Evolutionary conservation across 2,329 filamentous ascomycete species (phyloP).

Genomic region (Aquanectria penicillioides): DNA sequence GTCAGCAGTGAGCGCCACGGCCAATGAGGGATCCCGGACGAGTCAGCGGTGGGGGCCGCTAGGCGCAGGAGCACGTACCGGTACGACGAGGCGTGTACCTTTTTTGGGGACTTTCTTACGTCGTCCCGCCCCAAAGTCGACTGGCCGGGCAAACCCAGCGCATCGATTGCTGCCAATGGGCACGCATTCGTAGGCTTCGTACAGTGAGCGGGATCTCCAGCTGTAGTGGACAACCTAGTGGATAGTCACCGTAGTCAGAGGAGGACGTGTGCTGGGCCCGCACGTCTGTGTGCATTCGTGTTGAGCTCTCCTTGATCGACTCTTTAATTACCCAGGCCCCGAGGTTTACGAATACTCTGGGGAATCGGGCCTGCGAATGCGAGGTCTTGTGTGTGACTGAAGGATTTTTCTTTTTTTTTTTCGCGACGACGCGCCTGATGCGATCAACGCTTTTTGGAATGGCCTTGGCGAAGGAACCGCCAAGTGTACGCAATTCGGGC

Average conservation of each 20-base stretch:
- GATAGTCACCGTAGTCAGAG: background rate
- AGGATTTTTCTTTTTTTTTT: background rate
- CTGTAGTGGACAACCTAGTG: background rate
- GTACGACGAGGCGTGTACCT: slow-evolving; percentile 36
- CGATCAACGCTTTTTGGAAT: no score
- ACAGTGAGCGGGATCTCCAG: no score
- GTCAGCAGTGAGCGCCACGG: slow-evolving; percentile 45
- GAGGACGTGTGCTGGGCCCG: slow-evolving; percentile 8
- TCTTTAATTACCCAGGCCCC: slow-evolving; percentile 21
- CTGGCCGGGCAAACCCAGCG: background rate
- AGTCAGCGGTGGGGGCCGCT: slow-evolving; percentile 35
- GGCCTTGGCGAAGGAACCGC: slow-evolving; percentile 10
- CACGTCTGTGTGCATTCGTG: slow-evolving; percentile 12
- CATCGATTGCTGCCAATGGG: background rate
- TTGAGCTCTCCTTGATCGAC: slow-evolving; percentile 18
- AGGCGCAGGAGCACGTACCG: slow-evolving; percentile 40
- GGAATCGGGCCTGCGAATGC: background rate
- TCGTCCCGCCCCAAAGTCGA: background rate
- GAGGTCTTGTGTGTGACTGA: no score
- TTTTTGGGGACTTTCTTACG: slow-evolving; percentile 15
- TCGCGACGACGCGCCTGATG: slow-evolving; percentile 6
- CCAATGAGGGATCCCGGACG: slow-evolving; percentile 42
- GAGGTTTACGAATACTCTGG: slow-evolving; percentile 19
- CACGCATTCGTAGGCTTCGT: background rate
- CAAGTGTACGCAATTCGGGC: slow-evolving; percentile 14